Percentiles rank a stretch among this genome's conserved stretches.
These are phyloP conservation scores for Cardiospermum halicacabum DNA, from an alignment of 345 rosid species.

Conservation along the genomic window DNA sequence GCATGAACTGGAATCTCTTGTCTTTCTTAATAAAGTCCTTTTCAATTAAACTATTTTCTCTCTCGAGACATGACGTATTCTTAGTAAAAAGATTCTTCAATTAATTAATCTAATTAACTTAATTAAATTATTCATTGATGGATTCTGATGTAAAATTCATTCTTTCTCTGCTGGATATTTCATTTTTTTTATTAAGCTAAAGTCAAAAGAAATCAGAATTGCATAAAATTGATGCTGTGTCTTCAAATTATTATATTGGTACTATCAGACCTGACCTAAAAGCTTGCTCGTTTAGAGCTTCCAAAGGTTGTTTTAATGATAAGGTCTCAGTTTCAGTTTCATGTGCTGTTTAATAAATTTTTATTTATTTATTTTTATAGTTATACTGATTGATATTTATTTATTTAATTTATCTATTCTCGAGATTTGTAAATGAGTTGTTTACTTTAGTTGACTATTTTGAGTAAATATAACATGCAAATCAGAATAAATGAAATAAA, in stretches of 20 bases:
- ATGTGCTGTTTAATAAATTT: background rate
- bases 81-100: slow-evolving; percentile 46
- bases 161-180: slow-evolving; percentile 15
- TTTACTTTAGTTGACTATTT: too few relatives aligned
- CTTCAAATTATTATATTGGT: background rate
- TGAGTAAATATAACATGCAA: too few relatives aligned
- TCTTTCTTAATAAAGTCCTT: slow-evolving; percentile 31
- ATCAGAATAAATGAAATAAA: too few relatives aligned
- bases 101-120: slow-evolving; percentile 15
- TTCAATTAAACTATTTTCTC: slow-evolving; percentile 17
- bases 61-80: slow-evolving; percentile 40
- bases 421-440: slow-evolving; percentile 4
- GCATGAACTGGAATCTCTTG: slow-evolving; percentile 50
- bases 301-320: slow-evolving; percentile 44
- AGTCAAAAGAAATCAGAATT: slow-evolving; percentile 11
- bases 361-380: too few relatives aligned
- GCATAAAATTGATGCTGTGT: slow-evolving; percentile 19
- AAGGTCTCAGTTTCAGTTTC: slow-evolving; percentile 18
- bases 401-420: background rate
- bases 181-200: slow-evolving; percentile 11
- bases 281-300: slow-evolving; percentile 39
- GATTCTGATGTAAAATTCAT: slow-evolving; percentile 53
- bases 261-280: slow-evolving; percentile 17
- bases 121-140: slow-evolving; percentile 34
- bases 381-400: background rate